Percentiles rank a stretch among this genome's conserved stretches.
These are phyloP conservation scores for Pistacia atlantica DNA, from an alignment of 345 rosid genomes.

Conservation along the genomic window DNA sequence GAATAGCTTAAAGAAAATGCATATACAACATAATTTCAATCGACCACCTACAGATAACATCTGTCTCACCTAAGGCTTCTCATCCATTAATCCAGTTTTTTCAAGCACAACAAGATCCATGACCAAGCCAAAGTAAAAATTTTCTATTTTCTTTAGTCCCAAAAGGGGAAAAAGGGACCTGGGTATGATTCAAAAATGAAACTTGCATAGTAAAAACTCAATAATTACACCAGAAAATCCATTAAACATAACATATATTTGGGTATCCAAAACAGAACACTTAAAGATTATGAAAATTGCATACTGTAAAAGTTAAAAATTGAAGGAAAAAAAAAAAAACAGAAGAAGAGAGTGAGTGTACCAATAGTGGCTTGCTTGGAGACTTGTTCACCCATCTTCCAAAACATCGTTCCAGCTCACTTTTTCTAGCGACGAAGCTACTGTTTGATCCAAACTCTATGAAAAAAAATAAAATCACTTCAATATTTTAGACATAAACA, in stretches of 20 bases:
- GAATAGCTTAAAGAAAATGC: too few species aligned
- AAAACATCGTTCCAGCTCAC: slow-evolving; percentile 70
- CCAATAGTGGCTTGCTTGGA: slow-evolving; percentile 91
- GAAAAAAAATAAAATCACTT: too few species aligned
- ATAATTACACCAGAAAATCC: neutral
- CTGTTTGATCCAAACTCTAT: slow-evolving; percentile 58
- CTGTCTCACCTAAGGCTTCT: too few species aligned
- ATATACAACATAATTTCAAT: too few species aligned
- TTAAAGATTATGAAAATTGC: neutral
- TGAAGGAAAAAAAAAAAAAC: too few species aligned
- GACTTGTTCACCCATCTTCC: slow-evolving; percentile 73
- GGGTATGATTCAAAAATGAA: slow-evolving; percentile 5
- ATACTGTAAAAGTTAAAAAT: neutral
- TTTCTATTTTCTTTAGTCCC: too few species aligned
- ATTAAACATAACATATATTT: neutral
- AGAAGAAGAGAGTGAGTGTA: slow-evolving; percentile 17
- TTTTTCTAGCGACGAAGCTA: slow-evolving; percentile 51
- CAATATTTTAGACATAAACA: neutral
- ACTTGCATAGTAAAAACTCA: neutral
- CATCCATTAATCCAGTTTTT: too few species aligned
- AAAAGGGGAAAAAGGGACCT: neutral
- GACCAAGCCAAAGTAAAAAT: neutral
- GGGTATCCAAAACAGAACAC: neutral
- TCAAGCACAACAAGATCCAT: neutral
- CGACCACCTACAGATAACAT: too few species aligned